Conservation (phyloP, 2,329 filamentous ascomycete species). For the Rhinocladiella mackenziei region DNA sequence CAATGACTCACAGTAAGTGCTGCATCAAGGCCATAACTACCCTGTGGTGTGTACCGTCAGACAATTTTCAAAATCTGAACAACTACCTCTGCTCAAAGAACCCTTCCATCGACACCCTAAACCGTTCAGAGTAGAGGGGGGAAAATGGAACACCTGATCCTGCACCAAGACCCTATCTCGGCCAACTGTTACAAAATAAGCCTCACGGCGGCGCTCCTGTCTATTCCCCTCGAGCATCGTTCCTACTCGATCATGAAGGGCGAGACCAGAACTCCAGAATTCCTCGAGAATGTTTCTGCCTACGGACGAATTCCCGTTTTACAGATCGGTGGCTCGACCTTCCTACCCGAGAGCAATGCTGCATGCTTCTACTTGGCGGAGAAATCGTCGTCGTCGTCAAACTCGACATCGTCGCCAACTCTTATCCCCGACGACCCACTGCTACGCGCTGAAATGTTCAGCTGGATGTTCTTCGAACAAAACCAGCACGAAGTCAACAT, state of each 20-base stretch:
- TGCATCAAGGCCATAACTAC: too few species aligned
- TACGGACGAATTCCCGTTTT: constrained; percentile 12
- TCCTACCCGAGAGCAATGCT: constrained; percentile 15
- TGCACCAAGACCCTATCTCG: constrained; percentile 14
- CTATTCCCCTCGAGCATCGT: constrained; percentile 7
- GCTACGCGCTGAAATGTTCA: constrained; percentile 7
- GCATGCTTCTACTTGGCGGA: constrained; percentile 16
- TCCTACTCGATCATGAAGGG: constrained; percentile 9
- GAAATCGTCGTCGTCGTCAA: too few species aligned
- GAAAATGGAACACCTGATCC: not conserved
- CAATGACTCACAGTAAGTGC: too few species aligned
- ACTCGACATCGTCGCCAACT: not conserved
- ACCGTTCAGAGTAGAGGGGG: too few species aligned
- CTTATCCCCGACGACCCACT: constrained; percentile 9
- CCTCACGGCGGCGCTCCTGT: constrained; percentile 12
- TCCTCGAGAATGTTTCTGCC: constrained; percentile 7
- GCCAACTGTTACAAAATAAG: constrained; percentile 17
- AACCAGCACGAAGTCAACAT: constrained; percentile 18
- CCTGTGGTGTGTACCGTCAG: too few species aligned
- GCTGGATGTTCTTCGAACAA: constrained; percentile 19
- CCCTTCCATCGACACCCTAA: too few species aligned
- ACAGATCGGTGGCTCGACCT: constrained; percentile 7
- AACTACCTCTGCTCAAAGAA: too few species aligned
- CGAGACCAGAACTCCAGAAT: constrained; percentile 11
- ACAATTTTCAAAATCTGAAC: too few species aligned